phyloP scores from a whole-genome alignment of 139 green algal genomes.

The Ettlia oleoabundans region DNA sequence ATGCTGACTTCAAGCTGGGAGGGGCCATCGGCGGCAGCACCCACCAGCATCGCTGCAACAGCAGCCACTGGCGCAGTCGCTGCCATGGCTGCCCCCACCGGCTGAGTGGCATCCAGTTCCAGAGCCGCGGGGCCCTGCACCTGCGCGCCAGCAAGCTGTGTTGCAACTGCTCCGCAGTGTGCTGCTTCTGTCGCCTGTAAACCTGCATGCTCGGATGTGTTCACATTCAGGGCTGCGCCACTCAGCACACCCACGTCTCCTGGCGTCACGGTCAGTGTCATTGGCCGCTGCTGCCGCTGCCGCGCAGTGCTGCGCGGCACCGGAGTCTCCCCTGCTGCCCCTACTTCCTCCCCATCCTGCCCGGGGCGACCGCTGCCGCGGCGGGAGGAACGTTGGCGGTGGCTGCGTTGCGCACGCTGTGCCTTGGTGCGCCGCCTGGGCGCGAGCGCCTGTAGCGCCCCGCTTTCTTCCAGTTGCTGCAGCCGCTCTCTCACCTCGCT shows the following conservation, averaged over 20 bases:
- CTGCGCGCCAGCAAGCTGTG: neutral
- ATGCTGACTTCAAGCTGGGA: conserved; percentile 18
- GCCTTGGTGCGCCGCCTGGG: neutral
- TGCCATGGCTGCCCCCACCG: too few species aligned
- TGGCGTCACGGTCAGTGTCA: too few species aligned
- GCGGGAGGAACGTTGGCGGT: neutral
- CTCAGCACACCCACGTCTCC: too few species aligned
- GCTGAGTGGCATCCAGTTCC: conserved; percentile 16
- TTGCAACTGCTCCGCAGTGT: neutral
- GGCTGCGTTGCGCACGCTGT: neutral
- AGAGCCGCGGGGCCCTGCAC: conserved; percentile 1
- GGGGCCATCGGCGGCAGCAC: conserved; percentile 14
- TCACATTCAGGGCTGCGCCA: too few species aligned
- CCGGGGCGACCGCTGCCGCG: neutral
- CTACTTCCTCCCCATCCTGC: too few species aligned
- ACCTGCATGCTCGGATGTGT: too few species aligned
- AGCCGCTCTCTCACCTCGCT: conserved; percentile 5
- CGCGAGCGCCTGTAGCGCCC: neutral
- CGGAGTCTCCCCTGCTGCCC: neutral
- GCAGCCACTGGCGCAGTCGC: neutral
- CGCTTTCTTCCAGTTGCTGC: neutral
- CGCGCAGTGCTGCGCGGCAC: conserved; percentile 15
- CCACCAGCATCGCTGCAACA: neutral
- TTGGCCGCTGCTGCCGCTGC: neutral
- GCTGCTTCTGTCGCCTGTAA: too few species aligned